Percentiles rank a stretch among this genome's conserved stretches.
These are phyloP conservation scores for Rubia peregrina DNA, from an alignment of 305 asterid genomes.

Conservation along the genomic window DNA sequence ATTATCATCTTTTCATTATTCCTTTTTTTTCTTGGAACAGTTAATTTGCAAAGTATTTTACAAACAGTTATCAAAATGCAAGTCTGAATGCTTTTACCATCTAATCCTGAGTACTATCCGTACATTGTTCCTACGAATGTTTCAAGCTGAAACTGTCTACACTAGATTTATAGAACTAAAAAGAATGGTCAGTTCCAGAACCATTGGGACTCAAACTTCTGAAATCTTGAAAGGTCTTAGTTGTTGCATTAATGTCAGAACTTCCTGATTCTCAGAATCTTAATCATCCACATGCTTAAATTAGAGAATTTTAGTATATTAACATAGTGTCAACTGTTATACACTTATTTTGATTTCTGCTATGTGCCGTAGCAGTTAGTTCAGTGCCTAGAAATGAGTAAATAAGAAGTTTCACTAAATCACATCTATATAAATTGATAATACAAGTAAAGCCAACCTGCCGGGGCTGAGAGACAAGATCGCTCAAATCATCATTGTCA, in stretches of 20 bases:
- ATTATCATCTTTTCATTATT: background rate
- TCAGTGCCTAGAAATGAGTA: background rate
- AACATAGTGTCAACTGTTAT: background rate
- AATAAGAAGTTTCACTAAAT: background rate
- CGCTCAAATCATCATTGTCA: slow-evolving; percentile 50
- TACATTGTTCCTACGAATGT: background rate
- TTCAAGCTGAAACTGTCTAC: background rate
- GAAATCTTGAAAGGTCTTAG: background rate
- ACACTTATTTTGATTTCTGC: background rate
- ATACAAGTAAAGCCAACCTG: slow-evolving; percentile 45
- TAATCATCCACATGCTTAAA: background rate
- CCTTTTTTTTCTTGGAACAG: background rate
- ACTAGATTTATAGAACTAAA: background rate
- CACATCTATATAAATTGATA: background rate
- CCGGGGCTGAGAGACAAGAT: slow-evolving; percentile 89
- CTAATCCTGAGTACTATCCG: background rate
- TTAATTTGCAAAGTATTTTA: background rate
- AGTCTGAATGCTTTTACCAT: background rate
- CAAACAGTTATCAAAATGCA: background rate
- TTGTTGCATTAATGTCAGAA: background rate
- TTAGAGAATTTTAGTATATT: background rate
- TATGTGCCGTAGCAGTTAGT: background rate
- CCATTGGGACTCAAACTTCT: background rate
- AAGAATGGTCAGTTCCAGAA: background rate
- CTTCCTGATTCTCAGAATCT: background rate